phyloP scores from a whole-genome alignment of 805 yeast species.

The Wickerhamomyces hampshirensis region DNA sequence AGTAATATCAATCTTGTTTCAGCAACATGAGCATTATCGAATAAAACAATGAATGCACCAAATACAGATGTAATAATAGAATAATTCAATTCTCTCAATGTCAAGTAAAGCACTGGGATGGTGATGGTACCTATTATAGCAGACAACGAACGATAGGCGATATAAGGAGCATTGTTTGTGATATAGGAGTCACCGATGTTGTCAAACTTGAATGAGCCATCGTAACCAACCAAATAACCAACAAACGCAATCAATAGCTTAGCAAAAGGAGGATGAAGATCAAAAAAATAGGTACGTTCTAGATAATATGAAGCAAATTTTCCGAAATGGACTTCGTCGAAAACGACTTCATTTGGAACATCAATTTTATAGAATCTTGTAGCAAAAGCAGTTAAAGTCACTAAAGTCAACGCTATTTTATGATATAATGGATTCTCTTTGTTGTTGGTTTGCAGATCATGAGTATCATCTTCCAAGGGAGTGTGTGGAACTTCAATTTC shows the following conservation, averaged over 20 bases:
- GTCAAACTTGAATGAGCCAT: conserved; percentile 90
- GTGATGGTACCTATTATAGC: conserved; percentile 81
- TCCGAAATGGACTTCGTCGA: conserved; percentile 86
- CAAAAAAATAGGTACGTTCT: conserved; percentile 89
- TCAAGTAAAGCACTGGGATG: conserved; percentile 77
- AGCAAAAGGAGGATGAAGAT: conserved; percentile 97
- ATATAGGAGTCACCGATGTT: conserved; percentile 81
- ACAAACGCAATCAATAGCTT: conserved; percentile 85
- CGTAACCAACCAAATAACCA: conserved; percentile 85
- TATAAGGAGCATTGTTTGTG: conserved; percentile 76
- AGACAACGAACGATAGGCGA: conserved; percentile 73
- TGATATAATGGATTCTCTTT: conserved; percentile 16
- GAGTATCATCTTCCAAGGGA: background rate
- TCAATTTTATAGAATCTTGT: conserved; percentile 60
- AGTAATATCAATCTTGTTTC: conserved; percentile 88
- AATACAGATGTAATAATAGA: conserved; percentile 74
- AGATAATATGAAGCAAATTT: conserved; percentile 82
- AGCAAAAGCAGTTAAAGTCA: conserved; percentile 64
- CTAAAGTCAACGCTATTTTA: conserved; percentile 45
- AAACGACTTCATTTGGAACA: conserved; percentile 71
- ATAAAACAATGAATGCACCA: conserved; percentile 68
- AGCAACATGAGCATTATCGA: conserved; percentile 86
- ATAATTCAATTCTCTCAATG: conserved; percentile 81
- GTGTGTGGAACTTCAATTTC: background rate
- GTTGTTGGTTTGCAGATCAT: too few species aligned